Evolutionary conservation across 164 flowering plant genomes (phyloP).

Genomic region (Magnolia changhungtana): DNA sequence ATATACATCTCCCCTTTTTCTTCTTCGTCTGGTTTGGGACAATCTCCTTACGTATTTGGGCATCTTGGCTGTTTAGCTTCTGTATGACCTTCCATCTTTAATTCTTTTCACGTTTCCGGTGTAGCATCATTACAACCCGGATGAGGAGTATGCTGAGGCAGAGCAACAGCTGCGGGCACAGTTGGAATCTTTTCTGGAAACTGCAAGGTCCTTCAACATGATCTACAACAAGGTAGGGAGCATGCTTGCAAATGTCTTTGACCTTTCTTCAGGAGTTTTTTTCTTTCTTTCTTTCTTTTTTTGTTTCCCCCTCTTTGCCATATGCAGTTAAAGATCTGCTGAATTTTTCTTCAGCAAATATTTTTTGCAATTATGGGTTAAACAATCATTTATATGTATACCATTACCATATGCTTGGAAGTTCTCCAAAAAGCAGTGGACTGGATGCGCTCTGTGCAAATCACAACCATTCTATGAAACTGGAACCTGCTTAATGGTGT

Average conservation of each 20-base stretch:
- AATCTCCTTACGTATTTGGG: not conserved
- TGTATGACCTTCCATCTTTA: not conserved
- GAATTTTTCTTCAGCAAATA: not conserved
- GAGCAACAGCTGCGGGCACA: slow-evolving; percentile 67
- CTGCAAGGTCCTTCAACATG: slow-evolving; percentile 82
- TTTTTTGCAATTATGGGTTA: not conserved
- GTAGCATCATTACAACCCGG: slow-evolving; percentile 90
- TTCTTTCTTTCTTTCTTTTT: not conserved
- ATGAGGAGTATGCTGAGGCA: slow-evolving; percentile 81
- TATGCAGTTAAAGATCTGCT: not conserved
- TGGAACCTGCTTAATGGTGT: too few species aligned
- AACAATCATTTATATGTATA: not conserved
- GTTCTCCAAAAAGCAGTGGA: too few species aligned
- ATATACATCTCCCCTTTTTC: too few species aligned
- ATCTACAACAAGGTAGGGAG: slow-evolving; percentile 81
- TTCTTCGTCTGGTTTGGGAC: not conserved
- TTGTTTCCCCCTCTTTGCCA: not conserved
- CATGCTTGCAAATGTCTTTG: not conserved
- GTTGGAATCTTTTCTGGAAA: slow-evolving; percentile 88
- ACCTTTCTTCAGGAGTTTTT: not conserved
- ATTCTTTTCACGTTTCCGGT: slow-evolving; percentile 4
- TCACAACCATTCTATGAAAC: too few species aligned
- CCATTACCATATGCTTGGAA: too few species aligned
- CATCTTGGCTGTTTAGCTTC: not conserved
- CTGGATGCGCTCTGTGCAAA: too few species aligned